Conservation (phyloP, 345 rosid genomes). For the Gossypium thurberi region DNA sequence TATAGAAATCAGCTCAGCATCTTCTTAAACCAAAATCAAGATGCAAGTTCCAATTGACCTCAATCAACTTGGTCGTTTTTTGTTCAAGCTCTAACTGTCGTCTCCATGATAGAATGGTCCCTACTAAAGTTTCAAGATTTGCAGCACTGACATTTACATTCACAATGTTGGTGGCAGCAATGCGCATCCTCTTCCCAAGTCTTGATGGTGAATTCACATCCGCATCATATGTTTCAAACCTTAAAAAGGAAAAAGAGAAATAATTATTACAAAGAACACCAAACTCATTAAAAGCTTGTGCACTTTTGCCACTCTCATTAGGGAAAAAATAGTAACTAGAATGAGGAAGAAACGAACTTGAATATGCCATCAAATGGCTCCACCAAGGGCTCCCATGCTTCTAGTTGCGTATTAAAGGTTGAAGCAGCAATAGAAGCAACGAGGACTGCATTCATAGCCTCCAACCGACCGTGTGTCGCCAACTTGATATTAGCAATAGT, state of each 20-base stretch:
- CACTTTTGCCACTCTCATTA: not conserved
- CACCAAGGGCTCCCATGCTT: conserved; percentile 98
- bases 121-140: conserved; percentile 69
- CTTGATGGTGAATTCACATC: conserved; percentile 44
- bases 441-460: conserved; percentile 96
- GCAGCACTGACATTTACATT: conserved; percentile 89
- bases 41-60: conserved; percentile 34
- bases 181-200: conserved; percentile 75
- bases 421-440: conserved; percentile 91
- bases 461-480: conserved; percentile 85
- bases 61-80: conserved; percentile 65
- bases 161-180: conserved; percentile 75
- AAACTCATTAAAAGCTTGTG: conserved; percentile 11
- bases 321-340: conserved; percentile 17
- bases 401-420: conserved; percentile 81
- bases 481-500: conserved; percentile 90
- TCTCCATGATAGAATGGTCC: conserved; percentile 83
- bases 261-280: conserved; percentile 7
- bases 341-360: conserved; percentile 48
- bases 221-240: conserved; percentile 90
- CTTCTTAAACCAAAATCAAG: conserved; percentile 13
- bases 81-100: conserved; percentile 82
- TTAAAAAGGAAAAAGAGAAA: conserved; percentile 23
- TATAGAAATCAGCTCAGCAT: not conserved
- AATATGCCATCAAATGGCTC: conserved; percentile 99